These are phyloP conservation scores for Prunus salicina DNA, from an alignment of 306 rosid species.

Conservation along the genomic window DNA sequence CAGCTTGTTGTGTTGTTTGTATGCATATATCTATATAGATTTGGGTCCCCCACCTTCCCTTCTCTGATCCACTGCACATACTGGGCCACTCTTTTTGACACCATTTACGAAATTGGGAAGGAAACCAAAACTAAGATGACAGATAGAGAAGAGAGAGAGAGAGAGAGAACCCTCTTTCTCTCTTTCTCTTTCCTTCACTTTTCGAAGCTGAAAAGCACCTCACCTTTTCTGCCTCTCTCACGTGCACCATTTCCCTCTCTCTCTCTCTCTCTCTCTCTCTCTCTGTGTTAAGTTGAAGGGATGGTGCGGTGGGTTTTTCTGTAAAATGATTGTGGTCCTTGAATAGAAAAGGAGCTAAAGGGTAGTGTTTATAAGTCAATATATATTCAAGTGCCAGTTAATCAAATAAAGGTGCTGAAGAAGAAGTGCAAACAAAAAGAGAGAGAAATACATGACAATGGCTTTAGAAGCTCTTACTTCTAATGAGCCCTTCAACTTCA, in stretches of 20 bases:
- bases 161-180: slow-evolving; percentile 10
- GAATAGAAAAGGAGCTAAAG: not conserved
- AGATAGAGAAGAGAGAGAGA: not conserved
- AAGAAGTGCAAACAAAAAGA: not conserved
- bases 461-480: slow-evolving; percentile 60
- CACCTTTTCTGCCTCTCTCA: slow-evolving; percentile 59
- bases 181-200: slow-evolving; percentile 30
- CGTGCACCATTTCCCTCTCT: slow-evolving; percentile 49
- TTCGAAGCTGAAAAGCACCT: slow-evolving; percentile 48
- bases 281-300: not conserved
- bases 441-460: slow-evolving; percentile 30
- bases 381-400: not conserved
- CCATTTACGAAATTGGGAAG: slow-evolving; percentile 44
- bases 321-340: slow-evolving; percentile 26
- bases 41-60: slow-evolving; percentile 53
- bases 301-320: slow-evolving; percentile 24
- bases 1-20: slow-evolving; percentile 72
- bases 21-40: slow-evolving; percentile 73
- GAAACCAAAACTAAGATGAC: slow-evolving; percentile 32
- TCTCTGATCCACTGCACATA: slow-evolving; percentile 29
- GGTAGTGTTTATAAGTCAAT: not conserved
- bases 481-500: slow-evolving; percentile 57
- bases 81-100: slow-evolving; percentile 40
- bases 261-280: slow-evolving; percentile 18
- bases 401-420: not conserved